Evolutionary conservation across 768 basidiomycete genomes (phyloP), one percentile per base, ranked within the genome.

Genomic region (Stropharia rugosoannulata): DNA sequence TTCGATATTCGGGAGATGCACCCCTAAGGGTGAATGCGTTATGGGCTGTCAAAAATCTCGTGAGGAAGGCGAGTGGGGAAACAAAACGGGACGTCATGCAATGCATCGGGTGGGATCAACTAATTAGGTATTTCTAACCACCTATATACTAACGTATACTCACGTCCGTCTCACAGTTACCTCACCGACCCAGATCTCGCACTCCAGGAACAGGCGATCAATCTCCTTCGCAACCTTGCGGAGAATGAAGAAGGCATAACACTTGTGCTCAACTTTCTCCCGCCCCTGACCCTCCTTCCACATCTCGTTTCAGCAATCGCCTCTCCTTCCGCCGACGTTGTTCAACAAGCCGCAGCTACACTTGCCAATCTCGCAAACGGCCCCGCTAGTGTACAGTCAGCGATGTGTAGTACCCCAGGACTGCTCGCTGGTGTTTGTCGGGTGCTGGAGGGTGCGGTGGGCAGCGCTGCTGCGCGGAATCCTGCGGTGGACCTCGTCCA

Each of bases 1-100:
- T 88, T 3, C 68, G 73, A 25, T 74, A 74, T 13, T 64, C 69
- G 7, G 74, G 74, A 0, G 85, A 91, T 56, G 74, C 79, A 8
- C 76, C 78, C 0, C 73, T 94, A 6, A 75, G 83, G 6, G 66
- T 88, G 27, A 93, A 85, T 58, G 83, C 88, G 0, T 65, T 95
- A n/a, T 95, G 94, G 93, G 89, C 88, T 0, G 70, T 95, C 36
- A 93, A 92, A 68, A 97, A 95, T 63, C 66, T 92, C n/a, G 66
- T 93, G 2, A 81, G 81, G 66, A 87, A 86, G 63, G 82, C 85
- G 35, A 72, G 70, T 2, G 70, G 75, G n/a, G 75, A 78, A 41
- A 81, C 82, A 49, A 94, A 92, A 69, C 72, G 72, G 40, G 72
- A 77, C 55, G 80, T 94, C 12, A 89, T 93, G 81, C 69, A 71